Conservation (phyloP, 331 rosid species). For the Telfairia occidentalis region DNA sequence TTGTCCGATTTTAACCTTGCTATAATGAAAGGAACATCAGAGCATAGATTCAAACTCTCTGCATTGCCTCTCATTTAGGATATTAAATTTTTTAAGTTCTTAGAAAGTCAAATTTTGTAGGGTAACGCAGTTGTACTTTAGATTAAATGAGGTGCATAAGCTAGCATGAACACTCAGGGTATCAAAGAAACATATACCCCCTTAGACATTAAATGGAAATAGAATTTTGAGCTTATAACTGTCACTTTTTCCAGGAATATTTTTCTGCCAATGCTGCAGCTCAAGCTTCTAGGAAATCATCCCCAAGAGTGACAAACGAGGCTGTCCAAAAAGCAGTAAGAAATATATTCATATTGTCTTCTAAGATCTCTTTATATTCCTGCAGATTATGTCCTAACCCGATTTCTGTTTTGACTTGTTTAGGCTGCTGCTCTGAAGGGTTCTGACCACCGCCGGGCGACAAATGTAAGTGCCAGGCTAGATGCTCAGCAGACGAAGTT, state of each 20-base stretch:
- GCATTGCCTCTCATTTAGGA: no score
- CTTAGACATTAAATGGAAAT: not conserved
- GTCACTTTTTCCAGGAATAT: slow-evolving; percentile 42
- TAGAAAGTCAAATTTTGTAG: no score
- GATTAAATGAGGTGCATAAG: not conserved
- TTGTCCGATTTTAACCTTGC: not conserved
- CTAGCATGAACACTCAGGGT: not conserved
- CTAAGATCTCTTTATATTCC: not conserved
- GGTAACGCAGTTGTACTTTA: not conserved
- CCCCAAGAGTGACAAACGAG: slow-evolving; percentile 89
- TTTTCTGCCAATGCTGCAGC: slow-evolving; percentile 67
- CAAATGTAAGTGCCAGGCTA: slow-evolving; percentile 78
- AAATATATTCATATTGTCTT: not conserved
- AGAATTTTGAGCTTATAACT: not conserved
- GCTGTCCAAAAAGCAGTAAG: slow-evolving; percentile 95
- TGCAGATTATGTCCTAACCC: not conserved
- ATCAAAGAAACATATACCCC: not conserved
- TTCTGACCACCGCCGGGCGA: slow-evolving; percentile 86
- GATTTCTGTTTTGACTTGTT: slow-evolving; percentile 6
- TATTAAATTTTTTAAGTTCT: no score
- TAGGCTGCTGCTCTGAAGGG: slow-evolving; percentile 95
- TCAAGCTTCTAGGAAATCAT: slow-evolving; percentile 68
- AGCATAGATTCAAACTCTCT: not conserved
- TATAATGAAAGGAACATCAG: no score
- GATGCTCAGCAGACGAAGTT: slow-evolving; percentile 97